Conservation (phyloP, 2,329 filamentous ascomycete genomes). For the Talaromyces sp. region DNA sequence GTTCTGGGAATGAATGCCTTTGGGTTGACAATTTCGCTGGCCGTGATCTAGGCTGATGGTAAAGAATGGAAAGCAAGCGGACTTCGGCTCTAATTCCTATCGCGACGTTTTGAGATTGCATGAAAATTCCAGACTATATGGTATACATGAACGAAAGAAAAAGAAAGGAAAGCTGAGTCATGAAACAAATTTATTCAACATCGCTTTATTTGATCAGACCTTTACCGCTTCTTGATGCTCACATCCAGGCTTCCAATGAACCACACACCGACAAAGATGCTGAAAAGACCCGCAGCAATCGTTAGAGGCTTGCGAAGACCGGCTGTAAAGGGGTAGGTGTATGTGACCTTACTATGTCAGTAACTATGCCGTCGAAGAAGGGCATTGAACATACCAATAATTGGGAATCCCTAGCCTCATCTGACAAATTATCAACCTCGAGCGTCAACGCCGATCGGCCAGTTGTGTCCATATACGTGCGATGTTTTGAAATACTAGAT, state of each 20-base stretch:
- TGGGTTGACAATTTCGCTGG: neutral
- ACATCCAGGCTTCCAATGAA: slow-evolving; percentile 73
- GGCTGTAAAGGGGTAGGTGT: slow-evolving; percentile 73
- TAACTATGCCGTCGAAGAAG: slow-evolving; percentile 10
- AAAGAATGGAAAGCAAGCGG: neutral
- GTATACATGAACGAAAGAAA: slow-evolving; percentile 2
- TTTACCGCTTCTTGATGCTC: slow-evolving; percentile 64
- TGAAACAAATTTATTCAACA: slow-evolving; percentile 1
- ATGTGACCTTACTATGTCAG: slow-evolving; percentile 56
- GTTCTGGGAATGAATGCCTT: neutral
- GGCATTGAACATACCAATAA: slow-evolving; percentile 56
- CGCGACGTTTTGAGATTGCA: neutral
- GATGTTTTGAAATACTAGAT: slow-evolving; percentile 62
- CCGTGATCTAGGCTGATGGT: neutral
- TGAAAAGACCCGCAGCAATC: slow-evolving; percentile 68
- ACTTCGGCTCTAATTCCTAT: neutral
- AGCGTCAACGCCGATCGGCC: slow-evolving; percentile 80
- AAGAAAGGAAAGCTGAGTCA: neutral
- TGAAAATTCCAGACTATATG: neutral
- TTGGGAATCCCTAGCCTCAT: slow-evolving; percentile 81
- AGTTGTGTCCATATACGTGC: slow-evolving; percentile 89
- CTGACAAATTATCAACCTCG: slow-evolving; percentile 79
- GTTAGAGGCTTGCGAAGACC: slow-evolving; percentile 81
- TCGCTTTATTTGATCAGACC: neutral
- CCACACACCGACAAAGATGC: slow-evolving; percentile 73